These are phyloP conservation scores for Phytophthora pseudosyringae DNA, from an alignment of 352 stramenopile species.

Conservation along the genomic window DNA sequence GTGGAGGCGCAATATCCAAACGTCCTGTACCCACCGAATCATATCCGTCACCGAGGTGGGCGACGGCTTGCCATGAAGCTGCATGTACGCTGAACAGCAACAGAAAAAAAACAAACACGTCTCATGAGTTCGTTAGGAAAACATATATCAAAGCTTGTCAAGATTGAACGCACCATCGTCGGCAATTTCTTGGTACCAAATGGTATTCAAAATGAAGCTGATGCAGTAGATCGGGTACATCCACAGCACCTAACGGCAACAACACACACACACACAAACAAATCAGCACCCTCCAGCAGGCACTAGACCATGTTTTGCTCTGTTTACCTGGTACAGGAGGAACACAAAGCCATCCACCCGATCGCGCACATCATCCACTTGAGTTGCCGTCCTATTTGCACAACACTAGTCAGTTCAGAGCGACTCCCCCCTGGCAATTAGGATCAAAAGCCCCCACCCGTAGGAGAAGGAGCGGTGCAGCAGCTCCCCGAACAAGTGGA, in stretches of 20 bases:
- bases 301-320: background rate
- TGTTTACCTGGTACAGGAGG: conserved; percentile 77
- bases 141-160: background rate
- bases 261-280: background rate
- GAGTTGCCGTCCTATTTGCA: conserved; percentile 39
- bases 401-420: background rate
- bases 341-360: conserved; percentile 87
- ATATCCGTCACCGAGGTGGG: conserved; percentile 82
- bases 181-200: conserved; percentile 92
- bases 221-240: conserved; percentile 94
- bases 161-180: conserved; percentile 68
- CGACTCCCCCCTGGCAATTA: background rate
- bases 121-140: no score
- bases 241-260: conserved; percentile 63
- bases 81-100: conserved; percentile 65
- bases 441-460: conserved; percentile 36
- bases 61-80: conserved; percentile 82
- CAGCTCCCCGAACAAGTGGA: conserved; percentile 87
- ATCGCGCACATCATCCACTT: conserved; percentile 80
- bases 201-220: conserved; percentile 92
- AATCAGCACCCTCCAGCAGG: background rate
- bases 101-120: background rate
- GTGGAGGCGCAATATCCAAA: background rate
- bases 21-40: conserved; percentile 67
- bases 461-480: conserved; percentile 75